Percentiles rank a stretch among this genome's conserved stretches.
Evolutionary conservation across 495 filamentous ascomycete genomes (phyloP).

Genomic region (Elasticomyces elasticus): DNA sequence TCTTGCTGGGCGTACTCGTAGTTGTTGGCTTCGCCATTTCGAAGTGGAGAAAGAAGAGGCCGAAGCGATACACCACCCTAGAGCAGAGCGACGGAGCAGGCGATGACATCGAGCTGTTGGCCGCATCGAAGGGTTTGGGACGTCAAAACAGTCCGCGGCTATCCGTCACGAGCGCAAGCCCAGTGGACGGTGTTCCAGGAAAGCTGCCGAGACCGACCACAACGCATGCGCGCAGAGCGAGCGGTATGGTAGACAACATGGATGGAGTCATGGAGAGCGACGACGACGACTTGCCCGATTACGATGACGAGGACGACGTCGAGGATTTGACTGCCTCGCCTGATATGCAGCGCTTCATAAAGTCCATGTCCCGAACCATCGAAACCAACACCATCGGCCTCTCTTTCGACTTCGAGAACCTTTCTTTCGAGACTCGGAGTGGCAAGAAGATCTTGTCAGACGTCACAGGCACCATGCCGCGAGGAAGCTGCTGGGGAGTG

Average conservation of each 20-base stretch:
- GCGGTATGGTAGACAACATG: constrained; percentile 19
- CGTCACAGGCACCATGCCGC: constrained; percentile 42
- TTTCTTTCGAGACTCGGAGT: constrained; percentile 37
- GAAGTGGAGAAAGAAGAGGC: constrained; percentile 20
- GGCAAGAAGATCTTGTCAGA: constrained; percentile 40
- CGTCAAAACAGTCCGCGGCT: constrained; percentile 4
- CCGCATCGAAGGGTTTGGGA: not conserved
- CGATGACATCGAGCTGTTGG: constrained; percentile 20
- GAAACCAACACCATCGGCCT: constrained; percentile 41
- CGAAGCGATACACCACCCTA: constrained; percentile 25
- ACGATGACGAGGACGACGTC: constrained; percentile 25
- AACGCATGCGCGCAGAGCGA: constrained; percentile 12
- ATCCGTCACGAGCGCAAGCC: constrained; percentile 4
- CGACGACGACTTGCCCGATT: constrained; percentile 10
- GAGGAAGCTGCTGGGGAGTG: constrained; percentile 39
- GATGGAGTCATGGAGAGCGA: constrained; percentile 12
- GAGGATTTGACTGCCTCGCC: constrained; percentile 24
- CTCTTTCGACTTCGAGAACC: constrained; percentile 37
- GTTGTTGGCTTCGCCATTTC: constrained; percentile 18
- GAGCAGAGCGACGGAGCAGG: constrained; percentile 26
- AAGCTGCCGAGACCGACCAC: not conserved
- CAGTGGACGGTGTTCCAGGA: not conserved
- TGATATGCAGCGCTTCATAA: constrained; percentile 34
- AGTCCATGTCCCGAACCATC: constrained; percentile 41
- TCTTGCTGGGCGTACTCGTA: constrained; percentile 26